Percentiles rank a stretch among this genome's conserved stretches.
Conservation (phyloP, 2,329 filamentous ascomycete genomes). For the Emmonsiellopsis sp. region DNA sequence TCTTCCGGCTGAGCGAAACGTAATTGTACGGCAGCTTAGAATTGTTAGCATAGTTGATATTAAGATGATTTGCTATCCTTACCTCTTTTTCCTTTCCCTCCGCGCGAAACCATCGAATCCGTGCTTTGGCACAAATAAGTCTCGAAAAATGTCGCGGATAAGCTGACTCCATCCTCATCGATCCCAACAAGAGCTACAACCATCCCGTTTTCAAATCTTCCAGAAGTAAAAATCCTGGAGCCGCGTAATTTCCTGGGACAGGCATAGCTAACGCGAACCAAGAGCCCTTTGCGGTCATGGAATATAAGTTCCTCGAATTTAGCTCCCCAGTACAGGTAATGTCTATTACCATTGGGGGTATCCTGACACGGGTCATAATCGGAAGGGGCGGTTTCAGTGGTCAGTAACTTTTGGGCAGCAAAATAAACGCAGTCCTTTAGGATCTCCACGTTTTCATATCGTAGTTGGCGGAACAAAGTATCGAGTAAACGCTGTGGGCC, state of each 20-base stretch:
- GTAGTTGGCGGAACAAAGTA: conserved; percentile 16
- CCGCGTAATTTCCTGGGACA: conserved; percentile 21
- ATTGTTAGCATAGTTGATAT: background rate
- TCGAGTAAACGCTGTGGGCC: conserved; percentile 14
- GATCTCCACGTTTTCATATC: conserved; percentile 14
- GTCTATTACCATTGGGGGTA: conserved; percentile 12
- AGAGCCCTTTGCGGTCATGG: conserved; percentile 12
- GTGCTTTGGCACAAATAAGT: conserved; percentile 14
- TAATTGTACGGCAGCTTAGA: conserved; percentile 12
- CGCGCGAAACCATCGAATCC: conserved; percentile 13
- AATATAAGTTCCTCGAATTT: conserved; percentile 14
- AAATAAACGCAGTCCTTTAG: conserved; percentile 15
- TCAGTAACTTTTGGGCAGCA: conserved; percentile 12
- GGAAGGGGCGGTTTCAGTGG: background rate
- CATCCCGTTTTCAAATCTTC: conserved; percentile 22
- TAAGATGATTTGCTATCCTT: background rate
- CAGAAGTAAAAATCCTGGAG: conserved; percentile 13
- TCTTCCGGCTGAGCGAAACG: conserved; percentile 14
- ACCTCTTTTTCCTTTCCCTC: conserved; percentile 17
- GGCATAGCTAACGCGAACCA: conserved; percentile 19
- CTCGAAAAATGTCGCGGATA: conserved; percentile 21
- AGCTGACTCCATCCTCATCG: conserved; percentile 12
- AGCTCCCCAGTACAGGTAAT: conserved; percentile 13
- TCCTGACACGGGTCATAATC: conserved; percentile 13
- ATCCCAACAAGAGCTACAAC: conserved; percentile 20